phyloP scores from a whole-genome alignment of 129 eudicot species.

The Escallonia rubra region DNA sequence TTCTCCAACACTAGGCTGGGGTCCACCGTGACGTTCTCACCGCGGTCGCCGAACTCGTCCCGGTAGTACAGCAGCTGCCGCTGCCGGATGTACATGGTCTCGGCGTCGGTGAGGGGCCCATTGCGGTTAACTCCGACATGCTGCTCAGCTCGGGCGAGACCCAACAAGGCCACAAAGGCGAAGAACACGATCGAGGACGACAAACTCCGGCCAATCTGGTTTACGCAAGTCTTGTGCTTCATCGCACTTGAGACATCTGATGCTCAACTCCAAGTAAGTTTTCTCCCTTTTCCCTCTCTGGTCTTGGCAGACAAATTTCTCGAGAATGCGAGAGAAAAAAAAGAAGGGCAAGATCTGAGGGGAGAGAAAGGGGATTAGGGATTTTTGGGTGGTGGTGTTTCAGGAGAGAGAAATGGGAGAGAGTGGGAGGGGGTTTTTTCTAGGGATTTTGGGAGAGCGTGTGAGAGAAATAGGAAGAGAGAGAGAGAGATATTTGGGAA shows the following conservation, averaged over 20 bases:
- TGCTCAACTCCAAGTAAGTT: slow-evolving; percentile 3
- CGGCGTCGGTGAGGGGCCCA: slow-evolving; percentile 54
- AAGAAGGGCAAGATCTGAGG: not conserved
- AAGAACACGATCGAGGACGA: not conserved
- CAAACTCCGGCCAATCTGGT: not conserved
- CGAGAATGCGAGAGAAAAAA: not conserved
- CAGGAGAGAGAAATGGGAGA: slow-evolving; percentile 12
- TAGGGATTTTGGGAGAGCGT: slow-evolving; percentile 52
- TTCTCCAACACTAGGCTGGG: slow-evolving; percentile 55
- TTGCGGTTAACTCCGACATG: slow-evolving; percentile 1
- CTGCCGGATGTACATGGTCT: slow-evolving; percentile 42
- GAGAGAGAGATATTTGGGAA: slow-evolving; percentile 8
- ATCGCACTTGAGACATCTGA: slow-evolving; percentile 54
- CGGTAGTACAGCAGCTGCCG: slow-evolving; percentile 68
- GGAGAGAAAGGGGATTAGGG: slow-evolving; percentile 17
- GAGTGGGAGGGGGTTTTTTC: slow-evolving; percentile 27
- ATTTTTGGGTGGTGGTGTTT: slow-evolving; percentile 16
- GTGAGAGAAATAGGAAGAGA: slow-evolving; percentile 6
- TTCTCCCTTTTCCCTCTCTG: not conserved
- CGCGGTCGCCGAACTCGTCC: slow-evolving; percentile 80
- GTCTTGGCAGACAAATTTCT: not conserved
- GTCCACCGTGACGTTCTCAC: slow-evolving; percentile 66
- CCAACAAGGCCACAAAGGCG: not conserved
- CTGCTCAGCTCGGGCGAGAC: not conserved
- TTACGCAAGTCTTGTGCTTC: slow-evolving; percentile 40